These are phyloP conservation scores for Boletus sp. DNA, from an alignment of 768 basidiomycete species.

Conservation along the genomic window DNA sequence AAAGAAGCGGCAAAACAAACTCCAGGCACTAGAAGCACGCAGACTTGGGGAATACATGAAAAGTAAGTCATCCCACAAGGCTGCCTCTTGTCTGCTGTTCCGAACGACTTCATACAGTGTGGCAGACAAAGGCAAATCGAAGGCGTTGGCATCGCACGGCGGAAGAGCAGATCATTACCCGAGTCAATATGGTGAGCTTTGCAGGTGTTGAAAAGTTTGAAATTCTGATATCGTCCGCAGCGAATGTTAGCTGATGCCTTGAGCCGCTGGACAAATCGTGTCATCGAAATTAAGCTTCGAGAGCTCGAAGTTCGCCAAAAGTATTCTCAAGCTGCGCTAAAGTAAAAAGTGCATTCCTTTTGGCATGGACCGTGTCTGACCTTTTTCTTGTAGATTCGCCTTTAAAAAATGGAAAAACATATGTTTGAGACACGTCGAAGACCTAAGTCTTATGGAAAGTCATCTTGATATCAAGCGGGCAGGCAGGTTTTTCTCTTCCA, in stretches of 20 bases:
- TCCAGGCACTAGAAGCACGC: slow-evolving; percentile 42
- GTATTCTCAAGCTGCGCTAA: slow-evolving; percentile 36
- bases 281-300: slow-evolving; percentile 70
- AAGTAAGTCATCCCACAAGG: slow-evolving; percentile 32
- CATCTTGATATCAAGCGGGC: slow-evolving; percentile 78
- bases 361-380: slow-evolving; percentile 17
- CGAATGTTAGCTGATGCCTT: slow-evolving; percentile 50
- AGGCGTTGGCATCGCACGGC: slow-evolving; percentile 41
- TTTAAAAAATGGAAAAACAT: slow-evolving; percentile 70
- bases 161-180: slow-evolving; percentile 42
- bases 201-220: background rate
- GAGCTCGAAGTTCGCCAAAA: slow-evolving; percentile 64
- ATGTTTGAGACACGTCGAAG: slow-evolving; percentile 63
- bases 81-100: slow-evolving; percentile 1
- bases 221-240: slow-evolving; percentile 34
- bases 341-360: slow-evolving; percentile 29
- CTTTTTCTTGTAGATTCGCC: slow-evolving; percentile 41
- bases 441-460: slow-evolving; percentile 78
- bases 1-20: slow-evolving; percentile 42
- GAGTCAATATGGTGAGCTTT: slow-evolving; percentile 39
- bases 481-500: slow-evolving; percentile 42
- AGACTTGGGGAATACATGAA: slow-evolving; percentile 30
- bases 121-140: slow-evolving; percentile 41
- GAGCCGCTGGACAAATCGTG: slow-evolving; percentile 65
- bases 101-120: slow-evolving; percentile 37